Evolutionary conservation across 495 filamentous ascomycete species (phyloP), one percentile per base, ranked within the genome.

Genomic region (Daldinia bambusicola): DNA sequence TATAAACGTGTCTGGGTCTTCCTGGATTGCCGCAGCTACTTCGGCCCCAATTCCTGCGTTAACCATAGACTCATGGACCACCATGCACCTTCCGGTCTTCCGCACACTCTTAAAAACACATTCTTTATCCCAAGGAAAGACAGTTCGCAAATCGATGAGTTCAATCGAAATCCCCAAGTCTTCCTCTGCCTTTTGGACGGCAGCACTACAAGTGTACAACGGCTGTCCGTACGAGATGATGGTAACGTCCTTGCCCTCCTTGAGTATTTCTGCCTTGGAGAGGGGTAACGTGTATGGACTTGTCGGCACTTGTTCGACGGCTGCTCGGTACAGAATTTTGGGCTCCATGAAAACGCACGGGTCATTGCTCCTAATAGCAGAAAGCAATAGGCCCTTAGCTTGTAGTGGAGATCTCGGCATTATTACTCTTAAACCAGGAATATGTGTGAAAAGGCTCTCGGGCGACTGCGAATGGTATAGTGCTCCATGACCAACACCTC

Each of bases 261-360:
- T 95, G 9, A 99, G 75, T 4, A 97, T 80, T 77, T 99, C 95
- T 0, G 95, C 95, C 76, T 93, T 94, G 53, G 89, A 93, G 3
- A 99, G 85, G 1, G 95, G 94, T 26, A 99, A 85, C 0, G 88
- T 89, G 75, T 98, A 99, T 16, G 90, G 84, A 40, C 85, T 90
- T 6, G 88, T 89, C 14, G 95, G 96, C 2, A 99, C 95, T 78
- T 98, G 92, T 77, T 99, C 95, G 31, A 97, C 93, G 0, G 95
- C 94, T 0, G 96, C 96, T 22, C 95, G 90, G 75, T 99, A 99
- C 14, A 99, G 82, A 8, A 94, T 89, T 82, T 99, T 99, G 0
- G 95, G 96, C 79, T 99, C 95, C 91, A 99, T 91, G 80, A 99
- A 98, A 30, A 99, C 82, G 60, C 95, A 92, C 0, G 95, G 95